Percentiles rank a stretch among this genome's conserved stretches.
Evolutionary conservation across 1,284 basidiomycete species (phyloP).

Genomic region (Fistulinella staudtii): DNA sequence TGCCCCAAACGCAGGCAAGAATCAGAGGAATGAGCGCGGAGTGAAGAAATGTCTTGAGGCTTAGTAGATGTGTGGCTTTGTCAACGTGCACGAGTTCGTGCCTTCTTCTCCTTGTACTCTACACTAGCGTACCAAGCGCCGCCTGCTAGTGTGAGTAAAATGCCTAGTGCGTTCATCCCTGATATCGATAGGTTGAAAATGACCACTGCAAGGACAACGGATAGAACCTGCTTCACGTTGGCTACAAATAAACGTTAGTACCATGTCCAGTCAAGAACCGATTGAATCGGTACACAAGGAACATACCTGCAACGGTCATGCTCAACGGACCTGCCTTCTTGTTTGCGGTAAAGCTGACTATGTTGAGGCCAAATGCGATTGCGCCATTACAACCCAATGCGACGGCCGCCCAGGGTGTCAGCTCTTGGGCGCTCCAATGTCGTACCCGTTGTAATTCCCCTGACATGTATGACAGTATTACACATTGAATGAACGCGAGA

Average conservation of each 20-base stretch:
- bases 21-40: not conserved
- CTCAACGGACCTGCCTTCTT: constrained; percentile 81
- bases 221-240: constrained; percentile 93
- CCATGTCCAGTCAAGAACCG: not conserved
- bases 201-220: constrained; percentile 78
- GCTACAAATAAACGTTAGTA: constrained; percentile 38
- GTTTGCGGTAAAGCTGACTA: constrained; percentile 91
- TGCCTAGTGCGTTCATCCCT: constrained; percentile 73
- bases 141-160: constrained; percentile 75
- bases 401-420: constrained; percentile 47
- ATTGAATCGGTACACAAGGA: too few relatives aligned
- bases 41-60: not conserved
- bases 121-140: constrained; percentile 81
- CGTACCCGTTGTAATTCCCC: constrained; percentile 75
- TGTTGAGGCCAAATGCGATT: constrained; percentile 87
- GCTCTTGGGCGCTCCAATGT: constrained; percentile 46
- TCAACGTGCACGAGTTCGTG: constrained; percentile 20
- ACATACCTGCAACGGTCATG: constrained; percentile 83
- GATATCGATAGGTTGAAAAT: constrained; percentile 84
- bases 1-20: not conserved
- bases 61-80: not conserved
- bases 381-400: constrained; percentile 73
- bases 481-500: constrained; percentile 83
- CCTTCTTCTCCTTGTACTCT: constrained; percentile 59
- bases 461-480: constrained; percentile 67